Evolutionary conservation across 805 yeast genomes (phyloP), one percentile per base, ranked within the genome.

Genomic region (Candida germanica): DNA sequence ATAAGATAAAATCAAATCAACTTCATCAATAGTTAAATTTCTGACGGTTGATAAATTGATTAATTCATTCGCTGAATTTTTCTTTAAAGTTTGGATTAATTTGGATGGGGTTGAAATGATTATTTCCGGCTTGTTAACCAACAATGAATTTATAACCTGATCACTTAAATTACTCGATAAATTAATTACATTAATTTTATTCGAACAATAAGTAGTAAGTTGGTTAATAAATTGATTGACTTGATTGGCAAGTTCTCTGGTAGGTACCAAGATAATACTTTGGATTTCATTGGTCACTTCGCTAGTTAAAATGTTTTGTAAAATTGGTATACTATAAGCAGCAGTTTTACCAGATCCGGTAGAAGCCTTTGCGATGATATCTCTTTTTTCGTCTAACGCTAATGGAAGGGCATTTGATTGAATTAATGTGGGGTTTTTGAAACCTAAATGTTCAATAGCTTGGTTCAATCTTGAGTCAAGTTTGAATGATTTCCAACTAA

Each of bases 281-380:
- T 73, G 70, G 33, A 72, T 66, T 19, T 40, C 40, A 15, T 43
- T 31, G 49, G 54, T 17, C 48, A 45, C 26, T 14, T 44, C 51
- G 3, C 64, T 66, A 15, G 68, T 64, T 40, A 91, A 65, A 26
- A 93, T 75, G 26, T 79, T 73, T 58, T 93, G 95, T 26, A 93
- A 59, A 12, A 93, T 81, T 5, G 98, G 98, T 32, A 91, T 74
- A 44, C 83, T 63, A 56, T 91, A 91, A 1, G 97, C 95, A 8
- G 87, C 85, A 0, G 98, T 91, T 60, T 91, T 91, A 46, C 98
- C 98, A 6, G 96, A 84, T 3, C 98, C 98, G 0, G 98, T 91
- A 17, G 87, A 79, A 5, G 98, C 96, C 55, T 85, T 81, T 25
- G 97, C 97, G 31, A 91, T 83, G 45, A 91, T 83, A 57, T 91